Base-by-base conservation (phyloP, 805 yeast species). In the Wickerhamomyces sydowiorum region DNA sequence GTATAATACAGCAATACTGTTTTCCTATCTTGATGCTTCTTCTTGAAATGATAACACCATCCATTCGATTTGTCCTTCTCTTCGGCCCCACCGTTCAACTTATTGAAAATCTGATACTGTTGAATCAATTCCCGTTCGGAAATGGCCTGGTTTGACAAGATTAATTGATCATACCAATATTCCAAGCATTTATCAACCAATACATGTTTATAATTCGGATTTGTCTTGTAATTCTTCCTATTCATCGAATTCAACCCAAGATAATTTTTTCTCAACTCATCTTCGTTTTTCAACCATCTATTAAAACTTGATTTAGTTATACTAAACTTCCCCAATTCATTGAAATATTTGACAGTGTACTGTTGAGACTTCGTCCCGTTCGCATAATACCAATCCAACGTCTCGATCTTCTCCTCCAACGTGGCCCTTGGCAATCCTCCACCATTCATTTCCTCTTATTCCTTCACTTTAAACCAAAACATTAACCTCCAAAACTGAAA, bases 271-370 rank as follows among this genome's bases (percentile, higher is more conserved):
- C 70, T 44, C 7, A 69, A 48, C 32, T 57, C 49, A 2, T 45
- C 40, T 40, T 66, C 70, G 17, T 56, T 59, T 30, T 61, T 49
- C 2, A 65, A 53, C 73, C 73, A 69, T 44, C 73, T 54, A 48
- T 64, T 64, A 42, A 66, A 51, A 8, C 66, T 62, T 2, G 71
- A 62, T 44, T 60, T 64, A 1, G 73, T 62, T 3, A 69, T 59
- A 6, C 65, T 48, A 42, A 69, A 68, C 28, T 53, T 52, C 3
- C 54, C 56, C 35, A 56, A 23, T 3, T 43, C 41, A 20, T 52
- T 48, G 49, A 69, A 69, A 47, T 61, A 59, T 5, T 46, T 42
- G 4, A 67, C 68, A 0, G 72, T 65, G 19, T 46, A 50, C 31
- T 61, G 61, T 40, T 67, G 72, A 3, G 64, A 57, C 41, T 54